A percentile compares a stretch with the other conserved stretches of the same genome.
Evolutionary conservation across 2,329 filamentous ascomycete species (phyloP).

Genomic region (Westerdykella ornata): DNA sequence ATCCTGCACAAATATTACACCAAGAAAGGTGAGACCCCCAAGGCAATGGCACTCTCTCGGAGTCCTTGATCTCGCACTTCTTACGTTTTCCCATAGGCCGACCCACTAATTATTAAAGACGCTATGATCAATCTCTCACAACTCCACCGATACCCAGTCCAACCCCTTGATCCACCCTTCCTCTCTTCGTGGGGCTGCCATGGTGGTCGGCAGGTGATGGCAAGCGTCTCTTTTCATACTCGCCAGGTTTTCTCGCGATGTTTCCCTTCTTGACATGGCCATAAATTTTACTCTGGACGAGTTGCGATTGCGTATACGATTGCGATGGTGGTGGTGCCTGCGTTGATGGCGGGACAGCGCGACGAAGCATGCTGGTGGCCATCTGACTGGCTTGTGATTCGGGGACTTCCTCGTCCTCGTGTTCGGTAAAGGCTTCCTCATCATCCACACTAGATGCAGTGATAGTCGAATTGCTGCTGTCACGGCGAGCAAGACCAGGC

Average conservation of each 20-base stretch:
- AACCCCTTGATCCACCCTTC: conserved; percentile 44
- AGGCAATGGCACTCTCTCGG: too few relatives aligned
- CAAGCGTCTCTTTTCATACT: conserved; percentile 29
- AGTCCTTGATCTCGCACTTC: too few relatives aligned
- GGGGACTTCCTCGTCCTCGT: conserved; percentile 51
- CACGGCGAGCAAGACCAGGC: conserved; percentile 42
- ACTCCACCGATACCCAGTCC: conserved; percentile 51
- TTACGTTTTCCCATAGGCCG: too few relatives aligned
- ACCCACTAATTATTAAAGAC: too few relatives aligned
- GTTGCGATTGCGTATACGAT: conserved; percentile 33
- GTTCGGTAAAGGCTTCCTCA: conserved; percentile 51
- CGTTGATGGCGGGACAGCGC: conserved; percentile 43
- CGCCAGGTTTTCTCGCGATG: conserved; percentile 29
- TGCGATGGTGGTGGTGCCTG: conserved; percentile 27
- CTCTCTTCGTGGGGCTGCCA: conserved; percentile 44
- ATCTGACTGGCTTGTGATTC: conserved; percentile 73
- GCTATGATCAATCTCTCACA: conserved; percentile 26
- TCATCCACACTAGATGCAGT: conserved; percentile 31
- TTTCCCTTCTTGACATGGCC: conserved; percentile 53
- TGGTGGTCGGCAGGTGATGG: conserved; percentile 24
- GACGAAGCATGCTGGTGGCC: conserved; percentile 67
- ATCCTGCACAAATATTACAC: too few relatives aligned
- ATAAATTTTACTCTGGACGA: conserved; percentile 57
- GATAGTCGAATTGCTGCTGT: conserved; percentile 60
- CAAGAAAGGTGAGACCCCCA: too few relatives aligned